Evolutionary conservation across 1,139 yeast species (phyloP).

Genomic region (Suhomyces guaymorum): DNA sequence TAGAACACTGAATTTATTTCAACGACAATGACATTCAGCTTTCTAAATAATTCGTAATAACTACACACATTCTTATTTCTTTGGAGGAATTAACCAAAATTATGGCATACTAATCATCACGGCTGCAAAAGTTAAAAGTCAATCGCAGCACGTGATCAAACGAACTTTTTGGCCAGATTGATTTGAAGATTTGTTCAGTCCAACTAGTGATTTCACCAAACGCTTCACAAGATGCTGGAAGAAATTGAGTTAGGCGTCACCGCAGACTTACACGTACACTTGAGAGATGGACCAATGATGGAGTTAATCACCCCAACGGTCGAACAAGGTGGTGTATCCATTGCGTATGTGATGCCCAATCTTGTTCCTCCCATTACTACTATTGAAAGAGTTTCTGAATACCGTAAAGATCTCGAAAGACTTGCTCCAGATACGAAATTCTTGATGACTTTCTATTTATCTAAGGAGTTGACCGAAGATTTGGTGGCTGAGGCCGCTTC

Average conservation of each 20-base stretch:
- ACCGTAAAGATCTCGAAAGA: conserved; percentile 62
- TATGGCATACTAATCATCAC: too few species aligned
- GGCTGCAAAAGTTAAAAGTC: too few species aligned
- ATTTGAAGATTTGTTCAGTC: too few species aligned
- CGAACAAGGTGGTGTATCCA: conserved; percentile 83
- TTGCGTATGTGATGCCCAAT: conserved; percentile 96
- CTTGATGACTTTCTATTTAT: conserved; percentile 85
- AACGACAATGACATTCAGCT: too few species aligned
- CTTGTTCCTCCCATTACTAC: conserved; percentile 89
- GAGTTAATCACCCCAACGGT: conserved; percentile 88
- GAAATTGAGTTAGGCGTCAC: conserved; percentile 72
- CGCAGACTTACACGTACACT: conserved; percentile 95
- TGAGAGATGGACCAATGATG: conserved; percentile 93
- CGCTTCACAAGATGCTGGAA: conserved; percentile 5
- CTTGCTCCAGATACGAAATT: conserved; percentile 83
- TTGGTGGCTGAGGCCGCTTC: conserved; percentile 78
- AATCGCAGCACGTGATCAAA: too few species aligned
- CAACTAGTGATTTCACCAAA: too few species aligned
- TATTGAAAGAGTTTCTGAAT: conserved; percentile 68
- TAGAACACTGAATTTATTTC: too few species aligned
- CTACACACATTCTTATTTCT: too few species aligned
- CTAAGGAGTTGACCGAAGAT: conserved; percentile 80
- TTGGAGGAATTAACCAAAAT: too few species aligned
- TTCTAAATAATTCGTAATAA: too few species aligned
- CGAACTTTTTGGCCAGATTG: not conserved